Percentiles rank a stretch among this genome's conserved stretches.
Conservation (phyloP, 1,139 yeast genomes). For the Yamadazyma conglobata region DNA sequence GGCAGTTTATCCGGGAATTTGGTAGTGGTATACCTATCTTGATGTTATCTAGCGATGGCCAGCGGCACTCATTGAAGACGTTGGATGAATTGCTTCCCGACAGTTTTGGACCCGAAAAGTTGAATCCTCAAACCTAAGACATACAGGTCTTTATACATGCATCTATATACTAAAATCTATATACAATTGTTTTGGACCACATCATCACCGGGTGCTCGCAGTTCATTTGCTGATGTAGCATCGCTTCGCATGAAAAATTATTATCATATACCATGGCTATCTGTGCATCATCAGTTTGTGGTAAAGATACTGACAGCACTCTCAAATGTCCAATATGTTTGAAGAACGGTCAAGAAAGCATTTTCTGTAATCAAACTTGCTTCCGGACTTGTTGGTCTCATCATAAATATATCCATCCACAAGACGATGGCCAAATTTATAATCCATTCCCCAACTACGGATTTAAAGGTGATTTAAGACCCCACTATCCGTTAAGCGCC, state of each 20-base stretch:
- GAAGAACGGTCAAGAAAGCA: conserved; percentile 58
- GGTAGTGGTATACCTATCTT: conserved; percentile 49
- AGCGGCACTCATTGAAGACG: conserved; percentile 28
- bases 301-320: conserved; percentile 68
- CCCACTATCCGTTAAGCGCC: conserved; percentile 77
- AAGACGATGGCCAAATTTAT: conserved; percentile 50
- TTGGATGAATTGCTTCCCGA: conserved; percentile 70
- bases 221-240: too few relatives aligned
- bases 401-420: conserved; percentile 51
- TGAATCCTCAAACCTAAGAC: too few relatives aligned
- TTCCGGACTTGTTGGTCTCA: conserved; percentile 70
- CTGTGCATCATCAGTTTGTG: conserved; percentile 81
- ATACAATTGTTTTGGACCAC: too few relatives aligned
- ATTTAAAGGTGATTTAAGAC: conserved; percentile 72
- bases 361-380: conserved; percentile 83
- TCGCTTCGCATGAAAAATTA: conserved; percentile 1
- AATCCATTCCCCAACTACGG: conserved; percentile 83
- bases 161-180: too few relatives aligned
- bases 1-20: conserved; percentile 85
- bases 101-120: conserved; percentile 82
- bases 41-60: conserved; percentile 58
- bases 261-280: conserved; percentile 14
- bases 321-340: conserved; percentile 92
- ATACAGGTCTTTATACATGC: too few relatives aligned
- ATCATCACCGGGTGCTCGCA: too few relatives aligned